Evolutionary conservation across 805 yeast genomes (phyloP), one percentile per base, ranked within the genome.

Genomic region (Schwanniomyces sp.): DNA sequence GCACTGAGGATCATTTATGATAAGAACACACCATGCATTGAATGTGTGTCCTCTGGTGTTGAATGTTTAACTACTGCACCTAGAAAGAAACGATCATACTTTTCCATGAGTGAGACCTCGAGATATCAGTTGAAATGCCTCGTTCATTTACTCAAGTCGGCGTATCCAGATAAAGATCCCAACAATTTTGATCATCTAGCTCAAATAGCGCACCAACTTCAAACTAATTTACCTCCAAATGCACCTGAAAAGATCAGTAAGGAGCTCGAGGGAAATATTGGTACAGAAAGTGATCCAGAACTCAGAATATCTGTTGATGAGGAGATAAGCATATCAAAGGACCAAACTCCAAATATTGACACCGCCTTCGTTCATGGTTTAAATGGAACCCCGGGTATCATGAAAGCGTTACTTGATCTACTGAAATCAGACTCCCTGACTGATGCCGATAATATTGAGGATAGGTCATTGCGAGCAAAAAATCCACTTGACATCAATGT

Each of bases 51-150:
- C 2, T 14, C 34, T 2, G 42, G 42, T 5, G 42, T 40, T 6
- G 42, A 29, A 18, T 41, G 44, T 29, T 29, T 37, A 5, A 41
- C 44, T 3, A 29, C 36, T 5, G 34, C 14, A 17, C 44, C 44
- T 9, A 17, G 44, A 16, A 41, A 41, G 27, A 41, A 30, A 18
- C 17, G 44, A 8, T 25, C 37, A n/a, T 41, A 18, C 17, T 41
- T 29, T 17, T 28, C 44, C 12, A 30, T 41, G 32, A 41, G 44
- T 12, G 44, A 41, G 6, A 25, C 44, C 7, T 41, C 44, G 11
- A 41, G 36, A 30, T 30, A 41, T n/a, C 44, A 41, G 21, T 28
- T 41, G 17, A 41, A 41, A 21, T 41, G 37, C 18, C 17, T 41
- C 7, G 17, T 18, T 7, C 28, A 29, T 9, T 25, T 41, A 16